Evolutionary conservation across 1,284 basidiomycete species (phyloP), one percentile per base, ranked within the genome.

Genomic region (Sphagnurus paluster): DNA sequence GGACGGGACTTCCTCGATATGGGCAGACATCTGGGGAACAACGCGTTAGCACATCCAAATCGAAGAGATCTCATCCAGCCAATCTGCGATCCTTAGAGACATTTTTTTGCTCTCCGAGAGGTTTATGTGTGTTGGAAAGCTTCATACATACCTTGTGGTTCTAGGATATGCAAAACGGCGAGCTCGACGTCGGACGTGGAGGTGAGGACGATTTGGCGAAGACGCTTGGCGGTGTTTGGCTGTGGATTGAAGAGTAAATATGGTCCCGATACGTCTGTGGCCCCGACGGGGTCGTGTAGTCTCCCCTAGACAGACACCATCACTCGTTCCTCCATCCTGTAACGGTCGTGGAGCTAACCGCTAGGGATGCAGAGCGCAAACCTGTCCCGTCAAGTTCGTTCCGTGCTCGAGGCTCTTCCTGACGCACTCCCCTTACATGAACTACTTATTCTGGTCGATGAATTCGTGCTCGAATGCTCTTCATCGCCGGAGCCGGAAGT

Each of bases 1-100:
- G 50, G 85, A 86, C 51, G 66, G 62, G 57, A 93, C 71, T 76
- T 93, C 90, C 72, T 93, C 90, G 64, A 92, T 87, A 58, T 80
- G 81, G 52, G 88, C 84, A 54, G 83, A 83, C 86, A 87, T 87
- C 83, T 84, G 56, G 17, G 34, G 33, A 49, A 55, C 44, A 42
- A 44, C 40, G 53, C 47, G 53, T 64, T 42, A 58, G 57, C 62
- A 61, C 72, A 79, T 75, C 76, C 56, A 43, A 24, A 48, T 34
- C 39, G 21, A 38, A 45, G 23, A 28, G 16, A 13, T 30, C 9
- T 28, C 57, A 64, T 64, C 63, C 63, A 64, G 38, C 54, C 21
- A n/a, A 42, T 34, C 33, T 34, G 29, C 41, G 26, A 39, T 19
- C 29, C 28, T 28, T n/a, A 32, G 16, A 21, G 24, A 20, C 13